Percentiles rank a stretch among this genome's conserved stretches.
These are phyloP conservation scores for Solanum acaule DNA, from an alignment of 257 asterid species.

Conservation along the genomic window DNA sequence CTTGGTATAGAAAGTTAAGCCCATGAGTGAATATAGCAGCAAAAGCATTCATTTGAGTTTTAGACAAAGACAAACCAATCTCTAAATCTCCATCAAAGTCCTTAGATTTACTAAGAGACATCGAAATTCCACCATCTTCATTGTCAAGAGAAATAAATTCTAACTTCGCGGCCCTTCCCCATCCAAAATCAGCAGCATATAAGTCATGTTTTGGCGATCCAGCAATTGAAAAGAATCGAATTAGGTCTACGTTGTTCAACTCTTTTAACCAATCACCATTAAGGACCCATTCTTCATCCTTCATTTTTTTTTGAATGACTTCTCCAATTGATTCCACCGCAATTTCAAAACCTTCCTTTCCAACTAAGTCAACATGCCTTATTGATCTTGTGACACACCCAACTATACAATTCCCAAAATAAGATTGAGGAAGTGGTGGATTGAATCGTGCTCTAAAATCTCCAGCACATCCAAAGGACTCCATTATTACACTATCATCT, in stretches of 20 bases:
- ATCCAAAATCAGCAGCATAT: constrained; percentile 19
- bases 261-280: background rate
- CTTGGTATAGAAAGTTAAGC: background rate
- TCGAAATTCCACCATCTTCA: background rate
- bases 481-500: constrained; percentile 16
- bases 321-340: too few relatives aligned
- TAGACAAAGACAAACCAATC: background rate
- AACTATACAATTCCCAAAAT: constrained; percentile 38
- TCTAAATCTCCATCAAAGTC: constrained; percentile 7
- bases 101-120: constrained; percentile 15
- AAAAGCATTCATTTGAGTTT: constrained; percentile 17
- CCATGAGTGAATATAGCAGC: background rate
- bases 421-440: constrained; percentile 16
- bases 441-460: constrained; percentile 8
- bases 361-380: too few relatives aligned
- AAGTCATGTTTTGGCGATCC: constrained; percentile 14
- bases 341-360: too few relatives aligned
- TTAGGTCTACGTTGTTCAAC: fast-evolving
- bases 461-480: constrained; percentile 15
- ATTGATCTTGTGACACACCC: background rate
- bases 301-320: background rate
- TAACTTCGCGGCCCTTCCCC: constrained; percentile 9
- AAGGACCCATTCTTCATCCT: background rate
- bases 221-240: background rate
- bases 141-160: constrained; percentile 12